Conservation (phyloP, 139 green algal species). For the Marvania coccoides region DNA sequence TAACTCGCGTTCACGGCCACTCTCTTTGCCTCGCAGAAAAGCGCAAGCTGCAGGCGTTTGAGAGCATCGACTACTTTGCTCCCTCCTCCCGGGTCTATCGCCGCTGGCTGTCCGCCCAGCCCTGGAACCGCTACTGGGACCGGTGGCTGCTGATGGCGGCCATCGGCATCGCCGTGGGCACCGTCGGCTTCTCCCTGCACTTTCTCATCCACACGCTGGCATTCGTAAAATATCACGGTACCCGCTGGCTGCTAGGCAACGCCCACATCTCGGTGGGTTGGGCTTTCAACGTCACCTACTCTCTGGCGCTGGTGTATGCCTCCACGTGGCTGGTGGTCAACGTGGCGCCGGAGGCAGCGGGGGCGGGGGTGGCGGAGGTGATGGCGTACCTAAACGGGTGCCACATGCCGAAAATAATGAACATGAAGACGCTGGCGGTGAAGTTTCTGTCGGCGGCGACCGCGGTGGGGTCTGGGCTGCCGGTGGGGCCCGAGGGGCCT, state of each 20-base stretch:
- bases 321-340: conserved; percentile 63
- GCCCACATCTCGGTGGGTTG: conserved; percentile 50
- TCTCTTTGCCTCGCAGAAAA: conserved; percentile 37
- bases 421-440: conserved; percentile 70
- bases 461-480: conserved; percentile 68
- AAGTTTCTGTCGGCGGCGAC: conserved; percentile 70
- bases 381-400: conserved; percentile 88
- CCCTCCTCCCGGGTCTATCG: conserved; percentile 72
- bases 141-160: conserved; percentile 83
- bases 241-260: conserved; percentile 43
- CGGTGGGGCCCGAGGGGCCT: conserved; percentile 80
- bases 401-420: conserved; percentile 72
- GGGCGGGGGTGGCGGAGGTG: conserved; percentile 70
- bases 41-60: conserved; percentile 46
- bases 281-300: conserved; percentile 72
- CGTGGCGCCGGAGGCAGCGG: conserved; percentile 55
- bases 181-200: conserved; percentile 67
- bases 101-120: conserved; percentile 60
- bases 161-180: conserved; percentile 63
- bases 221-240: conserved; percentile 61
- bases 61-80: conserved; percentile 86
- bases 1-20: not conserved
- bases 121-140: conserved; percentile 57
- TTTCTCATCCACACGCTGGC: conserved; percentile 54
- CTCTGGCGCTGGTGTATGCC: conserved; percentile 50